Evolutionary conservation across 768 basidiomycete genomes (phyloP).

Genomic region (Pleurotus citrinopileatus): DNA sequence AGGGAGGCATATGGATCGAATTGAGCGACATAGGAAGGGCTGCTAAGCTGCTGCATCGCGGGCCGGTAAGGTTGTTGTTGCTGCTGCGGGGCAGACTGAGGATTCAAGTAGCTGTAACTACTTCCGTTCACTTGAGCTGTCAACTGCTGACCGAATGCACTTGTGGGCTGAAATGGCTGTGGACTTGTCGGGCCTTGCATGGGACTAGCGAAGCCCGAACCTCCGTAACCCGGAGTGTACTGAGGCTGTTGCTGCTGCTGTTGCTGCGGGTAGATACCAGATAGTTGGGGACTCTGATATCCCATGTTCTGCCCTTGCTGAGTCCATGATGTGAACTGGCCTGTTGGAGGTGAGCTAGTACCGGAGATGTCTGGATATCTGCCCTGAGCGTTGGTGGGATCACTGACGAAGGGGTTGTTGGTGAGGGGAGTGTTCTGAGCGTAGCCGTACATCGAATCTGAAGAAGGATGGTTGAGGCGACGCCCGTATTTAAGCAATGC

Average conservation of each 20-base stretch:
- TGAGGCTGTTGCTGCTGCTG: slow-evolving; percentile 38
- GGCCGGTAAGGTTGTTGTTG: slow-evolving; percentile 34
- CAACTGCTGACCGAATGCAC: slow-evolving; percentile 57
- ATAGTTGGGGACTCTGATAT: slow-evolving; percentile 34
- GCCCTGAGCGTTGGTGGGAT: slow-evolving; percentile 41
- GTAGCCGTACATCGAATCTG: slow-evolving; percentile 25
- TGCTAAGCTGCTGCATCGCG: slow-evolving; percentile 46
- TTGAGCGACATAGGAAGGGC: slow-evolving; percentile 44
- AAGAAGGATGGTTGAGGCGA: background rate
- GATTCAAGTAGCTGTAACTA: slow-evolving; percentile 5
- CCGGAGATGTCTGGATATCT: slow-evolving; percentile 66
- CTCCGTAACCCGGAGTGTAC: slow-evolving; percentile 25
- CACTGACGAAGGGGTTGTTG: slow-evolving; percentile 72
- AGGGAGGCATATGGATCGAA: slow-evolving; percentile 52
- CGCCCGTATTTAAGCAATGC: too few species aligned
- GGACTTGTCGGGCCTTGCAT: background rate
- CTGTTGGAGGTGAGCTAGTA: slow-evolving; percentile 16
- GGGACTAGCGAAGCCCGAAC: background rate
- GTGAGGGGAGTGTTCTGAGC: slow-evolving; percentile 32
- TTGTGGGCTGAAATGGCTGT: slow-evolving; percentile 43
- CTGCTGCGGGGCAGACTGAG: slow-evolving; percentile 17
- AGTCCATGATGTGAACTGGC: slow-evolving; percentile 39
- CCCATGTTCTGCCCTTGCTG: slow-evolving; percentile 19
- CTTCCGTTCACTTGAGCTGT: slow-evolving; percentile 18
- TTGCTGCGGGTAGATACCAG: too few species aligned